These are phyloP conservation scores for Backusella luteola DNA, from an alignment of 192 early-diverging fungal genomes.

Conservation along the genomic window DNA sequence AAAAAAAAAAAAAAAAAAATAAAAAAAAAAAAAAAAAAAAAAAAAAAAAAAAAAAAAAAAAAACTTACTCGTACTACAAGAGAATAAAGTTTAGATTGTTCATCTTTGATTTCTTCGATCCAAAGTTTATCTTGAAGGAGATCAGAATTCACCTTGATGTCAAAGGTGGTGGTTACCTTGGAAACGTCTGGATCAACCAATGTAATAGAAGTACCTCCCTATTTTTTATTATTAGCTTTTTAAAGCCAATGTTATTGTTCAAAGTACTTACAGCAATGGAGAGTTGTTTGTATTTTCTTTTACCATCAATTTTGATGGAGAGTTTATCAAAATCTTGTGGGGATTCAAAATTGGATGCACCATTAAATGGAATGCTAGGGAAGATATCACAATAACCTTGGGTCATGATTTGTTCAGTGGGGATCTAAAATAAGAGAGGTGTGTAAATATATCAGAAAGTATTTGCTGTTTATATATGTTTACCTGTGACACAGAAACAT, in stretches of 20 bases:
- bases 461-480: neutral
- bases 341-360: neutral
- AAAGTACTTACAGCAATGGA: neutral
- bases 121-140: neutral
- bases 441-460: neutral
- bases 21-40: neutral
- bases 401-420: neutral
- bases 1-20: neutral
- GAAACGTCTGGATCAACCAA: neutral
- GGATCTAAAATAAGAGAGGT: neutral
- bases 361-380: neutral
- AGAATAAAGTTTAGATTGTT: neutral
- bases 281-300: neutral
- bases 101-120: neutral
- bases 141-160: neutral
- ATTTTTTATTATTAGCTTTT: neutral
- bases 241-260: neutral
- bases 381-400: neutral
- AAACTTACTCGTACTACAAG: neutral
- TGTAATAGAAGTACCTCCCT: neutral
- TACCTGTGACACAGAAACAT: conserved; percentile 5
- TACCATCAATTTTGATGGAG: neutral
- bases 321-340: neutral
- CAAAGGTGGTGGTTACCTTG: neutral
- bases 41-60: neutral